Base-by-base conservation (phyloP, 2,329 filamentous ascomycete species). In the Fusarium sp. region DNA sequence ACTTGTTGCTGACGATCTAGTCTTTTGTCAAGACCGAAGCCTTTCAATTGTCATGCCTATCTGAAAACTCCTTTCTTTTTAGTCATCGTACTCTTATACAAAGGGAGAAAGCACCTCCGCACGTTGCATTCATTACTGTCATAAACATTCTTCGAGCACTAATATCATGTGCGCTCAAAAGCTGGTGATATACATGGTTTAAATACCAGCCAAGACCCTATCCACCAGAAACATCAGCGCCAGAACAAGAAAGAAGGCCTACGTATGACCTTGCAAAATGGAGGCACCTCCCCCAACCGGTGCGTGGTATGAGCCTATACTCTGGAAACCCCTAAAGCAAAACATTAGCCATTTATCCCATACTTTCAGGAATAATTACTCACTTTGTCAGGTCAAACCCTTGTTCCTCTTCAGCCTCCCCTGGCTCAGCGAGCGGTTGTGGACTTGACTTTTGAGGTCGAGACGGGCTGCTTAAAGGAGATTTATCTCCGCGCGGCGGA, bases 261-360 rank as follows among this genome's bases (percentile, higher is more conserved):
- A 78, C 34, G 68, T 76, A 30, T 77, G 81, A 16, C 79, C 78
- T 52, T 81, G 80, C 61, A 83, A 75, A 57, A 86, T 81, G 30
- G 83, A 78, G 43, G 84, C 77, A 6, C 84, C 84, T 45, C 81
- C 84, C 38, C 81, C 80, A 12, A 86, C 83, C 2, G 85, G 85
- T 42, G 88, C 86, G 70, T 91, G 89, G 66, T 88, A 91, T 2
- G 88, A 85, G 30, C 88, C 87, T 54, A 91, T 91, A 68, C 86
- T 90, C 76, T 90, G 89, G 72, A 91, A 91, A 0, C 89, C 89
- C 80, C 87, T 89, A 60, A 20, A 46, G 9, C 9, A 16, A 10
- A 10, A n/a, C 42, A 51, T 76, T 54, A 76, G 73, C 38, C 25
- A 20, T 34, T 15, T 14, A 20, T 59, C 8, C n/a, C 25, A n/a